Percentiles rank a stretch among this genome's conserved stretches.
phyloP scores from a whole-genome alignment of 176 grass and related monocot species.

The Aegilops bicornis region DNA sequence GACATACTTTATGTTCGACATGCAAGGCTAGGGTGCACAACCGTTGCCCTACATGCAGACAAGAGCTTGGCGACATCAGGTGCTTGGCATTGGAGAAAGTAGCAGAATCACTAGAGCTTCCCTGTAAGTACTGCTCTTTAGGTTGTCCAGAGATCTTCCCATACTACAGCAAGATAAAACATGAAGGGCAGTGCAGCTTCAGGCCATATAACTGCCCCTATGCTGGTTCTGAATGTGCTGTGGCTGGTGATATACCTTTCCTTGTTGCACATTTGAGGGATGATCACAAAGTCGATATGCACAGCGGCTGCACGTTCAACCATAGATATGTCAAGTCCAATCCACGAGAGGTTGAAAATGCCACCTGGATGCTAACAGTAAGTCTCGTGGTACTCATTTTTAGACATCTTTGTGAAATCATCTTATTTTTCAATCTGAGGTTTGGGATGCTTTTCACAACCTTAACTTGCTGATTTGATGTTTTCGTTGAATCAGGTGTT shows the following conservation, averaged over 20 bases:
- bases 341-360: conserved; percentile 59
- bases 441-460: not conserved
- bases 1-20: conserved; percentile 57
- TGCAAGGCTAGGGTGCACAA: conserved; percentile 65
- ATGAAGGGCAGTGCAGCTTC: conserved; percentile 59
- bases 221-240: conserved; percentile 65
- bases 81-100: conserved; percentile 63
- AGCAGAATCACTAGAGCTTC: conserved; percentile 59
- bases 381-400: conserved; percentile 11
- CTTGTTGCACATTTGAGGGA: conserved; percentile 65
- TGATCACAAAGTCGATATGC: conserved; percentile 65
- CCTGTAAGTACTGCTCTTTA: conserved; percentile 60
- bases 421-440: not conserved
- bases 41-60: conserved; percentile 62
- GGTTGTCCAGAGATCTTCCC: conserved; percentile 60
- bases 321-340: conserved; percentile 64
- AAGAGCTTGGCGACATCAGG: conserved; percentile 62
- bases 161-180: conserved; percentile 69
- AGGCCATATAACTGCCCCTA: conserved; percentile 61
- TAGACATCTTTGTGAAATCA: not conserved
- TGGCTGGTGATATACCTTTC: conserved; percentile 60
- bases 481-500: conserved; percentile 57
- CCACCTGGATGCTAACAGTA: conserved; percentile 64
- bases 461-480: not conserved
- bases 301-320: conserved; percentile 56